Evolutionary conservation across 179 eudicot species (phyloP).

Genomic region (Pouteria campechiana): DNA sequence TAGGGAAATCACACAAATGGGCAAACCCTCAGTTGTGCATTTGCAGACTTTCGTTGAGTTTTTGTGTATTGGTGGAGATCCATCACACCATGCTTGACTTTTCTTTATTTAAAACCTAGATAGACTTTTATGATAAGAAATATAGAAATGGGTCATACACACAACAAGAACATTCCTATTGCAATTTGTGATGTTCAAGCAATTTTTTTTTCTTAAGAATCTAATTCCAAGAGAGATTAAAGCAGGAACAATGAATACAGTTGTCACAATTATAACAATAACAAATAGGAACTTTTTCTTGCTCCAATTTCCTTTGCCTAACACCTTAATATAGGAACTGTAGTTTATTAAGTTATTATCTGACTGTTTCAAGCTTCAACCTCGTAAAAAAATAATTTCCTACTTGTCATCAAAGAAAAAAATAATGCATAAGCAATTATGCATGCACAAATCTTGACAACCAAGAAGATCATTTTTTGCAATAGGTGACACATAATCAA

Average conservation of each 20-base stretch:
- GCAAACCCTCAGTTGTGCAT: too few relatives aligned
- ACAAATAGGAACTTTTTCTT: constrained; percentile 22
- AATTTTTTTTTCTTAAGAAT: constrained; percentile 15
- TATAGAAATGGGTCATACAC: too few relatives aligned
- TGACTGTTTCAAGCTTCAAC: constrained; percentile 55
- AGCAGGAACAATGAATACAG: constrained; percentile 28
- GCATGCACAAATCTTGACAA: constrained; percentile 50
- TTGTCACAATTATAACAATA: constrained; percentile 22
- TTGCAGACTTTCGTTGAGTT: too few relatives aligned
- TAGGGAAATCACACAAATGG: too few relatives aligned
- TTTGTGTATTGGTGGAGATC: too few relatives aligned
- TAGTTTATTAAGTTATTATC: constrained; percentile 22
- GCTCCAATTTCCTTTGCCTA: constrained; percentile 9
- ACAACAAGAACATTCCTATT: too few relatives aligned
- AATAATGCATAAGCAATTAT: constrained; percentile 63
- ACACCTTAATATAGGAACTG: constrained; percentile 48
- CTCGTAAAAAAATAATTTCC: constrained; percentile 37
- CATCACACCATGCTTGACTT: too few relatives aligned
- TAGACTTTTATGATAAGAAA: too few relatives aligned
- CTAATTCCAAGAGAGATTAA: constrained; percentile 29
- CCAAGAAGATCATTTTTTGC: constrained; percentile 31
- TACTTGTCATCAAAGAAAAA: constrained; percentile 56
- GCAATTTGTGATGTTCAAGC: too few relatives aligned
- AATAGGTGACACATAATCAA: constrained; percentile 36
- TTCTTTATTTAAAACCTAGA: too few relatives aligned